Conservation (phyloP, 169 alveolate species). For the Cryptosporidium ubiquitum region DNA sequence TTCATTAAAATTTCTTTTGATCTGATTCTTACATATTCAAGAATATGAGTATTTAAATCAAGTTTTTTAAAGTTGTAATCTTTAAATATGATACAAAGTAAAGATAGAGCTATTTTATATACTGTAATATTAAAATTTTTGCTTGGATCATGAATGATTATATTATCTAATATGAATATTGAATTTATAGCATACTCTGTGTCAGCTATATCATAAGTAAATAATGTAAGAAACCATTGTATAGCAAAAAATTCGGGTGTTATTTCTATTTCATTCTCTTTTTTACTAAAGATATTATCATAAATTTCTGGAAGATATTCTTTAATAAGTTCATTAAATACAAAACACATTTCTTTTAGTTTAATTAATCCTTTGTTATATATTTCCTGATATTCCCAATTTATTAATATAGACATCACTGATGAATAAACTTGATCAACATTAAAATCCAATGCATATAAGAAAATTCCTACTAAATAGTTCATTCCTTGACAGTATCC, state of each 20-base stretch:
- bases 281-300: conserved; percentile 16
- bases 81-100: conserved; percentile 6
- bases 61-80: background rate
- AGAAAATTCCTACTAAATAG: conserved; percentile 42
- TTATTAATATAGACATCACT: conserved; percentile 41
- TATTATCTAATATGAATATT: conserved; percentile 40
- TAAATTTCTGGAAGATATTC: conserved; percentile 36
- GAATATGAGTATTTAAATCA: conserved; percentile 18
- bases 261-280: conserved; percentile 30
- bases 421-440: conserved; percentile 39
- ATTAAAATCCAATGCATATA: conserved; percentile 39
- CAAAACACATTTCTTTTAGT: conserved; percentile 59
- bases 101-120: conserved; percentile 44
- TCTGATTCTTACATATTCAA: conserved; percentile 38
- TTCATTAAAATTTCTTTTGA: conserved; percentile 30
- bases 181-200: conserved; percentile 42
- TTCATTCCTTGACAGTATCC: conserved; percentile 74
- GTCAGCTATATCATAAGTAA: conserved; percentile 69
- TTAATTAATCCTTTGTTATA: conserved; percentile 39
- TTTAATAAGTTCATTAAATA: conserved; percentile 42
- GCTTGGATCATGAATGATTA: conserved; percentile 53
- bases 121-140: conserved; percentile 14
- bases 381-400: conserved; percentile 65
- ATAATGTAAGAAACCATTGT: conserved; percentile 67
- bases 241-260: conserved; percentile 69